Evolutionary conservation across 2,329 filamentous ascomycete genomes (phyloP).

Genomic region (Alternaria metachromatica): DNA sequence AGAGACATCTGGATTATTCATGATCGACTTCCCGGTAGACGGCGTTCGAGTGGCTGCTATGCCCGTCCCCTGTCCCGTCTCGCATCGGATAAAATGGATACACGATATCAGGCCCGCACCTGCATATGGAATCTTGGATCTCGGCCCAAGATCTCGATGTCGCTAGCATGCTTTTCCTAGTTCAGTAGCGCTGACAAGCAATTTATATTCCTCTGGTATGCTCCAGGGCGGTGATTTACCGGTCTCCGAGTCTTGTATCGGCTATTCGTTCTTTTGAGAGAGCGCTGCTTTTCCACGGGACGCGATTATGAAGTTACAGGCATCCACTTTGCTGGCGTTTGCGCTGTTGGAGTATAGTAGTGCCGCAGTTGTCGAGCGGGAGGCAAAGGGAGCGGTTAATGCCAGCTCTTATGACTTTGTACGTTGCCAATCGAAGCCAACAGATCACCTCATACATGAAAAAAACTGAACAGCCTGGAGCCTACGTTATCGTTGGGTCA

Average conservation of each 20-base stretch:
- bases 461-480: too few relatives aligned
- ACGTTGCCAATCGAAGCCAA: background rate
- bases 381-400: background rate
- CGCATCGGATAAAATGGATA: slow-evolving; percentile 8
- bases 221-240: background rate
- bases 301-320: slow-evolving; percentile 13
- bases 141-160: background rate
- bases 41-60: background rate
- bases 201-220: background rate
- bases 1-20: background rate
- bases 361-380: background rate
- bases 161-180: slow-evolving; percentile 4
- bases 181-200: background rate
- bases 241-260: background rate
- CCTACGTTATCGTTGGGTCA: too few relatives aligned
- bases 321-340: slow-evolving; percentile 1
- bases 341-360: slow-evolving; percentile 5
- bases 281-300: background rate
- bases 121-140: slow-evolving; percentile 1
- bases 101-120: background rate
- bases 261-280: background rate
- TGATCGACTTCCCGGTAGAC: background rate
- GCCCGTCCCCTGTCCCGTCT: background rate
- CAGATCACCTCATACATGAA: too few relatives aligned
- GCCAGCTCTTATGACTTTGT: slow-evolving; percentile 11